Conservation (phyloP, 1,284 basidiomycete species). For the Ustilago hordei region DNA sequence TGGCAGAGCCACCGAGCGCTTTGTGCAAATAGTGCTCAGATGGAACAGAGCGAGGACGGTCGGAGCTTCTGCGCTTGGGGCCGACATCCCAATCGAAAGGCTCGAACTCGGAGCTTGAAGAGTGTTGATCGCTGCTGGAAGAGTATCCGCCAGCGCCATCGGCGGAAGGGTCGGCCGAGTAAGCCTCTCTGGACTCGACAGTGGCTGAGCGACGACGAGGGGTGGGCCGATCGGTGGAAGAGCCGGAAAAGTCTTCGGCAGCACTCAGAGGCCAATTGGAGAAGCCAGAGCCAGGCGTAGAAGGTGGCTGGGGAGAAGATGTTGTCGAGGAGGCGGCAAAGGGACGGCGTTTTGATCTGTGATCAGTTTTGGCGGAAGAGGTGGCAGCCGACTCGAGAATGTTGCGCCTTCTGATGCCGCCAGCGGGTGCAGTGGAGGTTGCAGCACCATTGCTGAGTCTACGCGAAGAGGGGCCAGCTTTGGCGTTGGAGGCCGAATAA, state of each 20-base stretch:
- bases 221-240: slow-evolving; percentile 41
- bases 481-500: slow-evolving; percentile 22
- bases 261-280: slow-evolving; percentile 5
- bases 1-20: slow-evolving; percentile 2
- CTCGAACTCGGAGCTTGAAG: slow-evolving; percentile 47
- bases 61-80: slow-evolving; percentile 31
- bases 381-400: slow-evolving; percentile 38
- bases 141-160: slow-evolving; percentile 27
- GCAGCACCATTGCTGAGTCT: slow-evolving; percentile 19
- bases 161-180: slow-evolving; percentile 54
- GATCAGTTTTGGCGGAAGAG: slow-evolving; percentile 15
- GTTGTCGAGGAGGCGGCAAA: slow-evolving; percentile 14
- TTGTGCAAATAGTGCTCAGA: slow-evolving; percentile 18
- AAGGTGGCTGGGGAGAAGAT: slow-evolving; percentile 30
- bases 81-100: slow-evolving; percentile 58
- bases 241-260: slow-evolving; percentile 33
- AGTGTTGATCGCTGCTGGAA: slow-evolving; percentile 43
- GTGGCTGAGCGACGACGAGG: slow-evolving; percentile 38
- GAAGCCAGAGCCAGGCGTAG: slow-evolving; percentile 24
- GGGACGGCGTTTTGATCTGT: slow-evolving; percentile 14
- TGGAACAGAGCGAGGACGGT: slow-evolving; percentile 28
- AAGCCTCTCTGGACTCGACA: slow-evolving; percentile 46
- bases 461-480: slow-evolving; percentile 41
- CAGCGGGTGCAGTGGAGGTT: slow-evolving; percentile 3
- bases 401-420: slow-evolving; percentile 29